A percentile compares a stretch with the other conserved stretches of the same genome.
These are phyloP conservation scores for Xylariaceae sp. DNA, from an alignment of 2,329 filamentous ascomycete species.

Conservation along the genomic window DNA sequence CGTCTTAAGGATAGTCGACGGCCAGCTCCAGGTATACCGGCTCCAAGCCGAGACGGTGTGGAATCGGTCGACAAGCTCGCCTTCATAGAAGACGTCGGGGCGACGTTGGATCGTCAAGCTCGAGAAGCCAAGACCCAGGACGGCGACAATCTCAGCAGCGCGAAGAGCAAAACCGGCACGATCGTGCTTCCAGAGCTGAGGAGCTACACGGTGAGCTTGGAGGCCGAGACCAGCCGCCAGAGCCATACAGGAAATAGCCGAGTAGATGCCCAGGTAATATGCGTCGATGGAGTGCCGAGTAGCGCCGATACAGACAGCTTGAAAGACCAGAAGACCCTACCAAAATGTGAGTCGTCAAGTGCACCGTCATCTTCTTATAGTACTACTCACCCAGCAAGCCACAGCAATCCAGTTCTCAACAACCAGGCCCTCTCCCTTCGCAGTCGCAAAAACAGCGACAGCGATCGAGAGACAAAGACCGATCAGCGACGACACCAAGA, in stretches of 20 bases:
- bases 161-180: conserved; percentile 41
- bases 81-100: conserved; percentile 59
- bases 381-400: conserved; percentile 55
- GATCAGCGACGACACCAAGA: conserved; percentile 48
- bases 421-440: conserved; percentile 35
- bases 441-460: conserved; percentile 48
- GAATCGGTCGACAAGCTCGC: conserved; percentile 57
- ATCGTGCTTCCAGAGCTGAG: conserved; percentile 32
- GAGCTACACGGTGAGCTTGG: conserved; percentile 40
- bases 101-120: conserved; percentile 58
- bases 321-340: conserved; percentile 48
- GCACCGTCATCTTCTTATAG: conserved; percentile 13
- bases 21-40: conserved; percentile 64
- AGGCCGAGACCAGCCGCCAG: conserved; percentile 41
- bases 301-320: conserved; percentile 45
- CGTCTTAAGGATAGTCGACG: conserved; percentile 46
- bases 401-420: conserved; percentile 57
- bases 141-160: conserved; percentile 41
- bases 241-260: conserved; percentile 43
- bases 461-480: conserved; percentile 54
- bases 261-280: conserved; percentile 50
- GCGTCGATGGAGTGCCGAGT: conserved; percentile 47
- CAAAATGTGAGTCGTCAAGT: conserved; percentile 17
- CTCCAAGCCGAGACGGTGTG: conserved; percentile 55
- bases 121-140: conserved; percentile 42